Percentiles rank a stretch among this genome's conserved stretches.
These are phyloP conservation scores for Tremella yokohamensis DNA, from an alignment of 768 basidiomycete species.

Conservation along the genomic window DNA sequence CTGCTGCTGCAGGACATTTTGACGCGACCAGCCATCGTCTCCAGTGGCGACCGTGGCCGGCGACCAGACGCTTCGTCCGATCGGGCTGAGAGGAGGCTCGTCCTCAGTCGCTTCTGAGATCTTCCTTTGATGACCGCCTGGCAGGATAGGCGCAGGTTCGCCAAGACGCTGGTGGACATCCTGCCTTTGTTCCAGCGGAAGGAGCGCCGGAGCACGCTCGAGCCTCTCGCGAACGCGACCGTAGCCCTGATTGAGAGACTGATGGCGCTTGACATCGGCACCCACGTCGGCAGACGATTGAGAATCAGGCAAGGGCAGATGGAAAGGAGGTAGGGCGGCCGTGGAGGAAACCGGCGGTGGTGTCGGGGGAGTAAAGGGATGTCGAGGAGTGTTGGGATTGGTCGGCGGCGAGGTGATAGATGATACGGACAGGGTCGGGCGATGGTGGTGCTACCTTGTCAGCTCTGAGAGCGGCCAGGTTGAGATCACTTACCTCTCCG, in stretches of 20 bases:
- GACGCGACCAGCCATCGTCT: constrained; percentile 40
- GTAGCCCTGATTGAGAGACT: constrained; percentile 38
- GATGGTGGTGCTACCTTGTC: constrained; percentile 7
- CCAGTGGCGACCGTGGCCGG: constrained; percentile 15
- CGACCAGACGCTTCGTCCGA: constrained; percentile 41
- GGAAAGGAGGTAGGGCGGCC: constrained; percentile 39
- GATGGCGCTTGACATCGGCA: constrained; percentile 39
- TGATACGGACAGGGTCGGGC: constrained; percentile 1
- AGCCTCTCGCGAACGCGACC: constrained; percentile 32
- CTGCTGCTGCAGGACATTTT: constrained; percentile 6
- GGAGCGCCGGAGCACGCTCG: constrained; percentile 33
- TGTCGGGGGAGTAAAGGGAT: constrained; percentile 31
- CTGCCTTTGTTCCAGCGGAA: constrained; percentile 31
- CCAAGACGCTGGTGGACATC: constrained; percentile 9
- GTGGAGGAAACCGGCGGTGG: constrained; percentile 39
- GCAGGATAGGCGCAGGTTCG: not conserved
- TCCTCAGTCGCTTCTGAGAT: constrained; percentile 13
- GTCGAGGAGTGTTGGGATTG: constrained; percentile 24
- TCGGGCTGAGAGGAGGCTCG: constrained; percentile 40
- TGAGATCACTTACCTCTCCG: constrained; percentile 21
- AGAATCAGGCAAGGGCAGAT: constrained; percentile 15
- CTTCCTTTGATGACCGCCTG: not conserved
- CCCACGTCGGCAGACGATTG: constrained; percentile 8
- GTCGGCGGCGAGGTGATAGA: constrained; percentile 21
- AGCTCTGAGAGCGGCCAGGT: not conserved